Percentiles rank a stretch among this genome's conserved stretches.
These are phyloP conservation scores for Auriscalpium vulgare DNA, from an alignment of 768 basidiomycete genomes.

Conservation along the genomic window DNA sequence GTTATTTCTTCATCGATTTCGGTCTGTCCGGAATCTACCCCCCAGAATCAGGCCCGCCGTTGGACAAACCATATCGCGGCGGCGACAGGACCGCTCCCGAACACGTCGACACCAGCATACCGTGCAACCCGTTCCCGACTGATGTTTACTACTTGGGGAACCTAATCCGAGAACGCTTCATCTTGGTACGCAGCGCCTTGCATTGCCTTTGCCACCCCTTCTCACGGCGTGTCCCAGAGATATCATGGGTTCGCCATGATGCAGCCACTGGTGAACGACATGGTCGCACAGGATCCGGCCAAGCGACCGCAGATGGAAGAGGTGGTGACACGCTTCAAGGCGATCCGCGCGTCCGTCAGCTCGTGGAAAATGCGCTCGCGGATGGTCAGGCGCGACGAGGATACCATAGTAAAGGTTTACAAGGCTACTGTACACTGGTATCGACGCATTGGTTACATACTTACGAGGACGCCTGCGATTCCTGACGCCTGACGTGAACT, in stretches of 20 bases:
- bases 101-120: slow-evolving; percentile 1
- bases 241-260: slow-evolving; percentile 9
- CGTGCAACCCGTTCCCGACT: slow-evolving; percentile 19
- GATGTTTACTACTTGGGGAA: slow-evolving; percentile 22
- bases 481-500: too few relatives aligned
- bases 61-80: slow-evolving; percentile 14
- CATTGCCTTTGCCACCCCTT: background rate
- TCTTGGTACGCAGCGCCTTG: slow-evolving; percentile 6
- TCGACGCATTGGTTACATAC: too few relatives aligned
- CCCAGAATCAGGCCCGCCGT: background rate
- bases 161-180: slow-evolving; percentile 14
- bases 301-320: slow-evolving; percentile 30
- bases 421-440: too few relatives aligned
- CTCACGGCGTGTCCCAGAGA: background rate
- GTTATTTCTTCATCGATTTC: slow-evolving; percentile 25
- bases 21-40: slow-evolving; percentile 19
- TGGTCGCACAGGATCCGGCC: slow-evolving; percentile 27
- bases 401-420: too few relatives aligned
- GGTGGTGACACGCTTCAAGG: slow-evolving; percentile 26
- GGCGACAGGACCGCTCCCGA: slow-evolving; percentile 22
- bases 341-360: slow-evolving; percentile 19
- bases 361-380: slow-evolving; percentile 23
- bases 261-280: slow-evolving; percentile 19
- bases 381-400: too few relatives aligned
- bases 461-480: too few relatives aligned